Base-by-base conservation (phyloP, 169 alveolate species). In the Prorocentrum cordatum region DNA sequence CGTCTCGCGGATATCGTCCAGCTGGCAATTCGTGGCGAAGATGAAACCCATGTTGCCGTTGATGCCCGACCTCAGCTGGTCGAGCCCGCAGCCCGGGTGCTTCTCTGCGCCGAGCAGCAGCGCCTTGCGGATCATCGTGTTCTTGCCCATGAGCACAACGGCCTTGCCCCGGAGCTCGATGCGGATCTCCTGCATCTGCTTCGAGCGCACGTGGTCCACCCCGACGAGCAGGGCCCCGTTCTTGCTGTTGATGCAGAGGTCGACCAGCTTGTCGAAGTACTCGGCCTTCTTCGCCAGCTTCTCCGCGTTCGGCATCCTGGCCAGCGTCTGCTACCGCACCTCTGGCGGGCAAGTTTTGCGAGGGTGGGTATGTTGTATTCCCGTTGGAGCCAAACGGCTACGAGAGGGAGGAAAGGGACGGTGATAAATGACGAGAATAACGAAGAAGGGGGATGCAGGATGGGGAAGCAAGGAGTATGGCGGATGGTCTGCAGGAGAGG, bases 141-240 rank as follows among this genome's bases (percentile, higher is more conserved):
- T 98, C 94, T 98, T 98, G 32, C 99, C 99, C 97, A 98, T 97
- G 66, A 98, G 95, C 38, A 96, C 93, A 45, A 94, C 97, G 62
- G 97, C 98, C 92, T 93, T 92, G 83, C 97, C 98, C 58, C 99
- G 94, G 70, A 97, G 94, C 32, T 97, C 96, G 80, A 94, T 93
- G 88, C 99, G 96, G 75, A 98, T 96, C 80, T 93, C 93, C 50
- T 98, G 98, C 96, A 97, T 94, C 94, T 96, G 98, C 91, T 94
- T 93, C 45, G 99, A 96, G 89, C 99, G 98, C 24, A 98, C 99
- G 93, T 98, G 97, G 93, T 97, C 99, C 22, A 95, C 97, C 79
- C 94, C 95, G 35, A 97, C 99, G 33, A 97, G 94, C 82, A 96
- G 92, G 26, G 96, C 93, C 86, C n/a, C n/a, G n/a, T 95, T 92